Percentiles rank a stretch among this genome's conserved stretches.
Evolutionary conservation across 2,329 filamentous ascomycete species (phyloP).

Genomic region (Phoma sp.): DNA sequence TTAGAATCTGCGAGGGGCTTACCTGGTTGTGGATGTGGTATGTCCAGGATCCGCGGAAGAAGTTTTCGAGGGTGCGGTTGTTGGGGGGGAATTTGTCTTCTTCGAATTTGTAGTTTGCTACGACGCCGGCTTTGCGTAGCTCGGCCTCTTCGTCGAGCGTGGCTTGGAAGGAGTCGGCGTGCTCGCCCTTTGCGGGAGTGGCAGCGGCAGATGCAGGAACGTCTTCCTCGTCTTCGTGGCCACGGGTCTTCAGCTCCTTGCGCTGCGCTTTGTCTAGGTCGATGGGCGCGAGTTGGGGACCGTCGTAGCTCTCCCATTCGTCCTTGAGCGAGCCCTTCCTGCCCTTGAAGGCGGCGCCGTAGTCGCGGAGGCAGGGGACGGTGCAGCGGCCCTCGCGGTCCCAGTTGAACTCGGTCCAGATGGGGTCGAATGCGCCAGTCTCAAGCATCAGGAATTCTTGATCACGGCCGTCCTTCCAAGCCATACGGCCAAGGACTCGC

Average conservation of each 20-base stretch:
- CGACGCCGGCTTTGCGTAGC: conserved; percentile 50
- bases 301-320: conserved; percentile 63
- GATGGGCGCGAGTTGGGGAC: conserved; percentile 50
- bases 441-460: conserved; percentile 65
- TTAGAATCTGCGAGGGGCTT: conserved; percentile 27
- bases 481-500: conserved; percentile 63
- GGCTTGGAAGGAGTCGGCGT: conserved; percentile 50
- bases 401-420: conserved; percentile 66
- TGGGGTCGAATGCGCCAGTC: conserved; percentile 64
- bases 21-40: conserved; percentile 67
- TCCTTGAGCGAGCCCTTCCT: conserved; percentile 55
- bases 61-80: conserved; percentile 63
- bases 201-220: conserved; percentile 38
- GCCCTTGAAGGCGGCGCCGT: conserved; percentile 61
- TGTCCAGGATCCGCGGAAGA: conserved; percentile 64
- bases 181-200: conserved; percentile 29
- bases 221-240: conserved; percentile 34
- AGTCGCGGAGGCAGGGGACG: conserved; percentile 63
- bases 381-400: conserved; percentile 61
- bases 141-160: conserved; percentile 51
- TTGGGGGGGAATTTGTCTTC: conserved; percentile 64
- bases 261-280: conserved; percentile 36
- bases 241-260: conserved; percentile 38
- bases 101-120: conserved; percentile 56
- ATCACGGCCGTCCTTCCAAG: conserved; percentile 63